Evolutionary conservation across 306 rosid species (phyloP).

Genomic region (Fagus crenata): DNA sequence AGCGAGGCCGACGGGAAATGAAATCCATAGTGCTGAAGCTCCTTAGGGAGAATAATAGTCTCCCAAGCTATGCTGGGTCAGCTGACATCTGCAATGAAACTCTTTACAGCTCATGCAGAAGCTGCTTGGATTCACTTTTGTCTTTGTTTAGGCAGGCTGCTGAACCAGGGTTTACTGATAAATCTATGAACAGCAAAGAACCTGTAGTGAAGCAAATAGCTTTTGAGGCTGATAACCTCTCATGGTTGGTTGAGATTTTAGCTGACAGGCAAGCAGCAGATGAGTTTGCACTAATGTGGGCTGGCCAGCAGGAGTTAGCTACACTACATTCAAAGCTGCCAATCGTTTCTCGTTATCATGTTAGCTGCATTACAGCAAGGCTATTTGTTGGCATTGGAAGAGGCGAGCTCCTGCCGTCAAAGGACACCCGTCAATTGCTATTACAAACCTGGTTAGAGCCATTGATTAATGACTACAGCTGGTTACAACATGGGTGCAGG

Average conservation of each 20-base stretch:
- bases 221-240: constrained; percentile 77
- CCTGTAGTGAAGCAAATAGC: constrained; percentile 63
- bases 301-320: constrained; percentile 76
- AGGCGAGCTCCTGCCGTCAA: constrained; percentile 76
- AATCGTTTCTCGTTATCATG: constrained; percentile 55
- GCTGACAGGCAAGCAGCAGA: constrained; percentile 83
- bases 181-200: constrained; percentile 45
- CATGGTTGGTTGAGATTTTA: constrained; percentile 87
- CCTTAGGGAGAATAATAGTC: constrained; percentile 66
- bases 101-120: constrained; percentile 60
- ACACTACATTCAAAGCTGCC: constrained; percentile 66
- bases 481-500: constrained; percentile 83
- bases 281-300: constrained; percentile 76
- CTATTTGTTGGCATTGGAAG: constrained; percentile 79
- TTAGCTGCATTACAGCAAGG: constrained; percentile 78
- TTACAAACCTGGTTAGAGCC: constrained; percentile 93
- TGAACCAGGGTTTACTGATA: constrained; percentile 46
- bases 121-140: constrained; percentile 57
- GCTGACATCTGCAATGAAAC: constrained; percentile 58
- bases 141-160: constrained; percentile 70
- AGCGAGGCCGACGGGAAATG: constrained; percentile 89
- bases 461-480: constrained; percentile 73
- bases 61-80: constrained; percentile 46
- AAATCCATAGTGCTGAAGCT: constrained; percentile 82
- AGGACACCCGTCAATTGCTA: constrained; percentile 64